Percentiles rank a stretch among this genome's conserved stretches.
phyloP scores from a whole-genome alignment of 768 basidiomycete genomes.

The Favolaschia claudopus region DNA sequence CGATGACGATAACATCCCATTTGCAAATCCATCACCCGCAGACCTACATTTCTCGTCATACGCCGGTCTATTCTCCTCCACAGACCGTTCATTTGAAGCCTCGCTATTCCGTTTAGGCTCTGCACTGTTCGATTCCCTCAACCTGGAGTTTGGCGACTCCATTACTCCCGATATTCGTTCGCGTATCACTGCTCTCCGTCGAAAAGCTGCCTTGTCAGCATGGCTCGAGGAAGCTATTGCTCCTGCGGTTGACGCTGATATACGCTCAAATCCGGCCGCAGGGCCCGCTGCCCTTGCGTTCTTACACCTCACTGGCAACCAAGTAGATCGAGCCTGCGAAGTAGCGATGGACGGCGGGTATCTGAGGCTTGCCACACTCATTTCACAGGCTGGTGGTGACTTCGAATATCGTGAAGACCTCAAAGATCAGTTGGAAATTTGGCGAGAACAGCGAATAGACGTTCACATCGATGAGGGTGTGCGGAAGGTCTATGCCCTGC shows the following conservation, averaged over 20 bases:
- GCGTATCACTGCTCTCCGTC: constrained; percentile 66
- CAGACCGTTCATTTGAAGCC: constrained; percentile 78
- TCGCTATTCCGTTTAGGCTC: constrained; percentile 87
- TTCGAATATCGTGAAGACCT: constrained; percentile 77
- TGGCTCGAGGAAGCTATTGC: constrained; percentile 86
- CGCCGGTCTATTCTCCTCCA: constrained; percentile 69
- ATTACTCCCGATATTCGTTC: constrained; percentile 69
- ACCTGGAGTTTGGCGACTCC: constrained; percentile 62
- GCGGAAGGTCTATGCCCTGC: constrained; percentile 82
- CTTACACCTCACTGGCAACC: constrained; percentile 84
- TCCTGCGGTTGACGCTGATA: constrained; percentile 73
- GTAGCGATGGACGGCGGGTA: constrained; percentile 78
- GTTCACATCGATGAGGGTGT: constrained; percentile 70
- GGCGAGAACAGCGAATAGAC: constrained; percentile 82
- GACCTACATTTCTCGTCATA: constrained; percentile 83
- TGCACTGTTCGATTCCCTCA: constrained; percentile 87
- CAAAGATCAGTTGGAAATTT: constrained; percentile 76
- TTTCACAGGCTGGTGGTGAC: constrained; percentile 88
- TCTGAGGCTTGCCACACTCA: constrained; percentile 85
- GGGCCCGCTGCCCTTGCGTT: constrained; percentile 67
- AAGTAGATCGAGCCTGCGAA: constrained; percentile 84
- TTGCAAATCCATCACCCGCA: constrained; percentile 64
- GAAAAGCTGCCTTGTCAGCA: constrained; percentile 80
- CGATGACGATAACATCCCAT: constrained; percentile 76
- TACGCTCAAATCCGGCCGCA: constrained; percentile 56